phyloP scores from a whole-genome alignment of 495 filamentous ascomycete species.

The Hypoxylon lenormandii region DNA sequence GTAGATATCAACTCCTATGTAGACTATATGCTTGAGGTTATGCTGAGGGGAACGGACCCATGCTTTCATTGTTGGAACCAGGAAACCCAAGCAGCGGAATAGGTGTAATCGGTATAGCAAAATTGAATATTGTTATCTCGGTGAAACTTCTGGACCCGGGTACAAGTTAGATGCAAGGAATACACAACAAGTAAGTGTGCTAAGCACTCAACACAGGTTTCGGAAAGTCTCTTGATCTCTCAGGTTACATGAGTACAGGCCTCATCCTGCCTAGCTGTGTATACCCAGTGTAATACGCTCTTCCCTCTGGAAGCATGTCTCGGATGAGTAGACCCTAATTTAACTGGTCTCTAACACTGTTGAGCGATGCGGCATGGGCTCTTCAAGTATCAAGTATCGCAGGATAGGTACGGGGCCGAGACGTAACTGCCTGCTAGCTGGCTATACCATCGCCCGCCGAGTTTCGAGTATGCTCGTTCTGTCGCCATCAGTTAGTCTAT shows the following conservation, averaged over 20 bases:
- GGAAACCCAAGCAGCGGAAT: no score
- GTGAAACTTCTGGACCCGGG: no score
- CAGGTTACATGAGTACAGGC: neutral
- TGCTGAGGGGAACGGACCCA: no score
- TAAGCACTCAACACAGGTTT: no score
- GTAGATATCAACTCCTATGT: no score
- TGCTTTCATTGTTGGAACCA: no score
- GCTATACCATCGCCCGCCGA: neutral
- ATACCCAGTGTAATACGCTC: neutral
- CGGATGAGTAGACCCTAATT: neutral
- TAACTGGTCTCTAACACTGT: neutral
- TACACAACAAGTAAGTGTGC: no score
- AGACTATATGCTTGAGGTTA: no score
- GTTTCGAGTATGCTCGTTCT: neutral
- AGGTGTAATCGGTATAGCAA: no score
- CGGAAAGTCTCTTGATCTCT: no score
- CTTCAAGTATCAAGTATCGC: neutral
- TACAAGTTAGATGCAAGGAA: neutral
- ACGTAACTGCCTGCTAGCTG: neutral
- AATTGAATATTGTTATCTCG: no score
- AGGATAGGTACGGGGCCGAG: neutral
- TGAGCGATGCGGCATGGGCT: neutral
- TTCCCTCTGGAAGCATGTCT: constrained; percentile 12
- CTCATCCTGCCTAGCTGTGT: neutral
- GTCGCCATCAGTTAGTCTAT: neutral